These are phyloP conservation scores for Russula virescens DNA, from an alignment of 768 basidiomycete genomes.

Conservation along the genomic window DNA sequence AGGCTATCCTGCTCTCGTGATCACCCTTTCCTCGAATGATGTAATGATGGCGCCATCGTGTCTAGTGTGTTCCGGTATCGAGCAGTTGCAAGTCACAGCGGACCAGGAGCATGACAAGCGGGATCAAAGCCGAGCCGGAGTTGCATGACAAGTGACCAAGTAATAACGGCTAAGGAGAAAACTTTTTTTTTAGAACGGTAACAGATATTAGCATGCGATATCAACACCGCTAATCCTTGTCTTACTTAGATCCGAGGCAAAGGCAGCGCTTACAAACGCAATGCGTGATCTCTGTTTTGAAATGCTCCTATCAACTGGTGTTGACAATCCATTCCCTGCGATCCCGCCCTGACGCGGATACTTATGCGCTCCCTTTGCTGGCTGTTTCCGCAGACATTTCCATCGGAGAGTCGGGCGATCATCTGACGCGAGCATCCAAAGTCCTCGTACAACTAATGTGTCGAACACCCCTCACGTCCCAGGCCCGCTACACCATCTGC, in stretches of 20 bases:
- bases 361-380: slow-evolving; percentile 45
- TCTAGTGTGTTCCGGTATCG: too few species aligned
- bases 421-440: slow-evolving; percentile 11
- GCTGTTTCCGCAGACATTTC: slow-evolving; percentile 97
- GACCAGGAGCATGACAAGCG: not conserved
- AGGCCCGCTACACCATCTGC: slow-evolving; percentile 99
- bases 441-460: slow-evolving; percentile 11
- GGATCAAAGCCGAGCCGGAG: not conserved
- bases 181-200: slow-evolving; percentile 4
- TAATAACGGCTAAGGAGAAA: not conserved
- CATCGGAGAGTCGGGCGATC: slow-evolving; percentile 64
- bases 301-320: slow-evolving; percentile 4
- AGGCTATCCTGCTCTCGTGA: too few species aligned
- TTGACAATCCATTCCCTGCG: not conserved
- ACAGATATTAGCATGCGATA: too few species aligned
- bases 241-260: slow-evolving; percentile 70
- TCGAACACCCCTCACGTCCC: slow-evolving; percentile 55
- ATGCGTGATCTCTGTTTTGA: slow-evolving; percentile 12
- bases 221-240: not conserved
- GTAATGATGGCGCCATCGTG: too few species aligned
- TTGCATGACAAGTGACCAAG: not conserved
- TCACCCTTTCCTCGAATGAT: too few species aligned
- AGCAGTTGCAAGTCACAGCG: not conserved
- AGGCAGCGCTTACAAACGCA: slow-evolving; percentile 83
- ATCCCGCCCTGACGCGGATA: slow-evolving; percentile 79